These are phyloP conservation scores for Hypoxylon rubiginosum DNA, from an alignment of 2,329 filamentous ascomycete species.

Conservation along the genomic window DNA sequence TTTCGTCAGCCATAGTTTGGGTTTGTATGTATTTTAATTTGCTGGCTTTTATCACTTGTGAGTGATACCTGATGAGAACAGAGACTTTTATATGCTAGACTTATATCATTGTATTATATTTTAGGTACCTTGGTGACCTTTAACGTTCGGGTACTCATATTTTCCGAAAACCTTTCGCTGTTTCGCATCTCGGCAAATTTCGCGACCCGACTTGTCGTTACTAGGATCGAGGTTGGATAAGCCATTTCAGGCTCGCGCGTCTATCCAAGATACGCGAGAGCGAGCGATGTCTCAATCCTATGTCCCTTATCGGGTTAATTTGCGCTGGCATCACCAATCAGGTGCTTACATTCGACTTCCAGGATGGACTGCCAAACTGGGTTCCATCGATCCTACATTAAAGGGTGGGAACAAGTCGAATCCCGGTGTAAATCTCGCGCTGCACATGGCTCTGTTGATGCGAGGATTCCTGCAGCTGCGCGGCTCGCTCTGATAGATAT, in stretches of 20 bases:
- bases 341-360: background rate
- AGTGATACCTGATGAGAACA: background rate
- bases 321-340: background rate
- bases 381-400: background rate
- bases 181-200: background rate
- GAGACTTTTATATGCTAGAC: background rate
- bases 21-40: background rate
- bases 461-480: too few species aligned
- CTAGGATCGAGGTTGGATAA: background rate
- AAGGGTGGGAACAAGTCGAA: too few species aligned
- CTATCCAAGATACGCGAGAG: conserved; percentile 5
- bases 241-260: background rate
- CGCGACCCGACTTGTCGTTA: conserved; percentile 1
- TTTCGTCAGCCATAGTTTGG: conserved; percentile 15
- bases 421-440: too few species aligned
- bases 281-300: background rate
- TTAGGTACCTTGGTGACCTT: background rate
- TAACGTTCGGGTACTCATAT: background rate
- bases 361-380: background rate
- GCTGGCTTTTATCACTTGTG: background rate
- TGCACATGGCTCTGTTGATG: too few species aligned
- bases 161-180: background rate
- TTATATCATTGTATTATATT: background rate
- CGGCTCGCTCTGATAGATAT: too few species aligned
- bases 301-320: background rate